Conservation (phyloP, 768 basidiomycete genomes). For the Favolaschia claudopus region DNA sequence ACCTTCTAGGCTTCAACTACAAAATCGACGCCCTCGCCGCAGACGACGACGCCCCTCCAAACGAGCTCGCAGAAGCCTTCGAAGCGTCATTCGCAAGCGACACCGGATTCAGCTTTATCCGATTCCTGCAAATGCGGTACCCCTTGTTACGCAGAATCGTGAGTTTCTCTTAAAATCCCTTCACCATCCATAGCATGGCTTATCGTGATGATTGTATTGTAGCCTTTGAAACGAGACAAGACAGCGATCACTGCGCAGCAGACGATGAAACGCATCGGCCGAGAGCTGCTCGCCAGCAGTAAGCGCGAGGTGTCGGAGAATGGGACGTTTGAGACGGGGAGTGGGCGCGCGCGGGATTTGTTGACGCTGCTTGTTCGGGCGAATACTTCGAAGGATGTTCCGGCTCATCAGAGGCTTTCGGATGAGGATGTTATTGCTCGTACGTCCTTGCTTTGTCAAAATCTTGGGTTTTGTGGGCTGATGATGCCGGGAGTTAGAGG, state of each 20-base stretch:
- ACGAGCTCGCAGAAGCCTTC: conserved; percentile 55
- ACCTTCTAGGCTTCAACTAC: conserved; percentile 37
- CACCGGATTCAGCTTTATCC: not conserved
- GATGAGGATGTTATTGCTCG: conserved; percentile 69
- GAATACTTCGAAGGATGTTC: conserved; percentile 68
- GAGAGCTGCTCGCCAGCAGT: conserved; percentile 54
- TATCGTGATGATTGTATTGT: conserved; percentile 29
- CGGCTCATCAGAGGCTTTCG: conserved; percentile 58
- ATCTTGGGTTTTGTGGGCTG: too few species aligned
- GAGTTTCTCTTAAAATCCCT: conserved; percentile 7
- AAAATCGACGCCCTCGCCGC: conserved; percentile 29
- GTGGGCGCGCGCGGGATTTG: conserved; percentile 52
- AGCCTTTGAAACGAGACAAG: conserved; percentile 33
- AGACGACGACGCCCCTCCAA: conserved; percentile 26
- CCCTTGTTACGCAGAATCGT: conserved; percentile 38
- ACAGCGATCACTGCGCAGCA: conserved; percentile 25
- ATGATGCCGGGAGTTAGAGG: conserved; percentile 50
- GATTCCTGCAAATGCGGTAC: not conserved
- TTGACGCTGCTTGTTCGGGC: conserved; percentile 67
- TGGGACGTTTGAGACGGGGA: conserved; percentile 38
- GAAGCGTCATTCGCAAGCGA: conserved; percentile 44
- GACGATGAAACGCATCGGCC: conserved; percentile 59
- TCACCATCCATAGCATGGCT: not conserved
- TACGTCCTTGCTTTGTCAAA: conserved; percentile 35
- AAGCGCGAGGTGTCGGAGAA: conserved; percentile 45